These are phyloP conservation scores for Picea sitchensis DNA, from an alignment of 75 land plant species.

Conservation along the genomic window DNA sequence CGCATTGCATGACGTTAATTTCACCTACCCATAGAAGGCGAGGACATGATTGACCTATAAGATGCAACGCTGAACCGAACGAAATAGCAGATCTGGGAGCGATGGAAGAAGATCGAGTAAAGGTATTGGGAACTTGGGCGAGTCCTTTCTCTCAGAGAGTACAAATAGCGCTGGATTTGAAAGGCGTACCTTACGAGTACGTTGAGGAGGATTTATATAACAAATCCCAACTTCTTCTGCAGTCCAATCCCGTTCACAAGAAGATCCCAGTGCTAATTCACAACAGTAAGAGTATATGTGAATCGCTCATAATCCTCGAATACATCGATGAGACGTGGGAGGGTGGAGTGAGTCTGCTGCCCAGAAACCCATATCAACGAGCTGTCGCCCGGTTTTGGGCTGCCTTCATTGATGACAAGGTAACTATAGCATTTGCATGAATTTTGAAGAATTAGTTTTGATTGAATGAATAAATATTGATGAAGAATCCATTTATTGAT, in stretches of 20 bases:
- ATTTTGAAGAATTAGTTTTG: too few species aligned
- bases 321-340: constrained; percentile 43
- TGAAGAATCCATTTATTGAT: too few species aligned
- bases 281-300: constrained; percentile 19
- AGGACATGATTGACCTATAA: neutral
- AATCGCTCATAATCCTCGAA: constrained; percentile 35
- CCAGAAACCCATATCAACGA: constrained; percentile 20
- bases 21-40: too few species aligned
- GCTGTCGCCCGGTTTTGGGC: constrained; percentile 27
- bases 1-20: too few species aligned
- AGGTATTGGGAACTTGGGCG: constrained; percentile 18
- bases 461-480: too few species aligned
- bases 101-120: constrained; percentile 9
- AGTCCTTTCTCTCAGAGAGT: constrained; percentile 20
- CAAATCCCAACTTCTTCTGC: constrained; percentile 24
- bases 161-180: constrained; percentile 20
- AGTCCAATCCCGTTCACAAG: constrained; percentile 32
- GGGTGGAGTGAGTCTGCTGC: constrained; percentile 13
- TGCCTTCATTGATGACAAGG: constrained; percentile 17
- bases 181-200: constrained; percentile 25
- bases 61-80: neutral
- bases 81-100: neutral
- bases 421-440: too few species aligned
- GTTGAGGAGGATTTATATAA: constrained; percentile 15
- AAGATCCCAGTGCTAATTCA: constrained; percentile 44